phyloP scores from a whole-genome alignment of 1,284 basidiomycete genomes.

The Ceratorhiza oryzae-sativae region DNA sequence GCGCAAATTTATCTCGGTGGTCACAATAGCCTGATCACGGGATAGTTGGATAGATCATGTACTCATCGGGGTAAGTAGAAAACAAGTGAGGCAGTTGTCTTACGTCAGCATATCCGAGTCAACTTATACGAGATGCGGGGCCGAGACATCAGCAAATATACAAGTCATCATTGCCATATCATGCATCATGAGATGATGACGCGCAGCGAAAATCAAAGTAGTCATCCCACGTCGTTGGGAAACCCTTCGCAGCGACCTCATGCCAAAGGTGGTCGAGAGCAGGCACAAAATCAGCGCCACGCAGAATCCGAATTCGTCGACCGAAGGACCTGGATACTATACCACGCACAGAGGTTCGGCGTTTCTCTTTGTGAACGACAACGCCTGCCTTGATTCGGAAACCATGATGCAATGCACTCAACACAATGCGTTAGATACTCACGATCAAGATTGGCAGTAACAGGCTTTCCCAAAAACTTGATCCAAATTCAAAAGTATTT shows the following conservation, averaged over 20 bases:
- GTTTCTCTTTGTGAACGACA: slow-evolving; percentile 25
- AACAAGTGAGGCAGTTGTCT: no score
- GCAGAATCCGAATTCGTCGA: neutral
- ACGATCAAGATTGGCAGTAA: slow-evolving; percentile 13
- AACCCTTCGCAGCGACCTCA: neutral
- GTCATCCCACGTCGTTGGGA: slow-evolving; percentile 11
- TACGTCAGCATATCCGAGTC: no score
- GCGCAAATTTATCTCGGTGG: no score
- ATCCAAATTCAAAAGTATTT: neutral
- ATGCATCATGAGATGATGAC: neutral
- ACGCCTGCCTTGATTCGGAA: slow-evolving; percentile 6
- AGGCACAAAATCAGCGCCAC: slow-evolving; percentile 26
- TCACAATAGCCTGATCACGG: no score
- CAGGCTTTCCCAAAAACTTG: neutral
- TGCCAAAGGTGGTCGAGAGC: slow-evolving; percentile 29
- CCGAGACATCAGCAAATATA: neutral
- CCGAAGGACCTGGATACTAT: neutral
- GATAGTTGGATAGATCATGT: no score
- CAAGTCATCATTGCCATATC: neutral
- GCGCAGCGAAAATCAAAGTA: slow-evolving; percentile 7
- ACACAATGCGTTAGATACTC: neutral
- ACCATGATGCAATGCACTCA: neutral
- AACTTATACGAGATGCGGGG: neutral
- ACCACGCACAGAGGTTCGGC: slow-evolving; percentile 4
- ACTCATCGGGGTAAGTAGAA: no score